Evolutionary conservation across 2,329 filamentous ascomycete species (phyloP), one percentile per base, ranked within the genome.

Genomic region (Dactylellina cionopaga): DNA sequence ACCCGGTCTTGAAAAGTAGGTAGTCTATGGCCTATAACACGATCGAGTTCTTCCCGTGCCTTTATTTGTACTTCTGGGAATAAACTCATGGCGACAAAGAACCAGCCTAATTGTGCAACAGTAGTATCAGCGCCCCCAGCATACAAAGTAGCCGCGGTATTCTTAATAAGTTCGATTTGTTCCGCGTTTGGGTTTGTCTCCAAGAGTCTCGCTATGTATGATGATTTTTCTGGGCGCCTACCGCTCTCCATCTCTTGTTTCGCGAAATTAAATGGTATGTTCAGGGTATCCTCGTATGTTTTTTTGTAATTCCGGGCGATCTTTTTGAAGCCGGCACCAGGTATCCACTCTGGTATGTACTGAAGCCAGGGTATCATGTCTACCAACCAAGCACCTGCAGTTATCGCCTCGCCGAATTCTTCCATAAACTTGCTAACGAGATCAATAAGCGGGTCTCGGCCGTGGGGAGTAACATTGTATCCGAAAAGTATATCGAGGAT

Each of bases 11-110:
- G 81, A 77, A 82, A 83, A 13, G 76, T 78, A 0, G 85, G 85
- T 5, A 82, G 80, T 1, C 85, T 80, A 9, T 80, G 59, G 0
- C 78, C 74, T 1, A 88, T 80, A 0, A 86, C 81, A 0, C 79
- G 76, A 73, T 86, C 84, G 3, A 87, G 63, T 76, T 81, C 85
- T 19, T 80, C 81, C 68, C 84, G 83, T 0, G 83, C 81, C 17
- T 80, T 82, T 3, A 74, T 60, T 63, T 84, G 80, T 10, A 84
- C 80, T 6, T 83, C 80, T 0, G 83, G 83, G 0, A 82, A 83
- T 9, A 82, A 81, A 46, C 81, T 82, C 83, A 86, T 84, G 5
- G 84, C 85, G n/a, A 83, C 79, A 0, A 84, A 77, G 70, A 85
- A 83, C 5, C 77, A 80, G 27, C 80, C 76, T 3, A 85, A 78